These are phyloP conservation scores for Vitis rupestris DNA, from an alignment of 164 flowering plant genomes.

Conservation along the genomic window DNA sequence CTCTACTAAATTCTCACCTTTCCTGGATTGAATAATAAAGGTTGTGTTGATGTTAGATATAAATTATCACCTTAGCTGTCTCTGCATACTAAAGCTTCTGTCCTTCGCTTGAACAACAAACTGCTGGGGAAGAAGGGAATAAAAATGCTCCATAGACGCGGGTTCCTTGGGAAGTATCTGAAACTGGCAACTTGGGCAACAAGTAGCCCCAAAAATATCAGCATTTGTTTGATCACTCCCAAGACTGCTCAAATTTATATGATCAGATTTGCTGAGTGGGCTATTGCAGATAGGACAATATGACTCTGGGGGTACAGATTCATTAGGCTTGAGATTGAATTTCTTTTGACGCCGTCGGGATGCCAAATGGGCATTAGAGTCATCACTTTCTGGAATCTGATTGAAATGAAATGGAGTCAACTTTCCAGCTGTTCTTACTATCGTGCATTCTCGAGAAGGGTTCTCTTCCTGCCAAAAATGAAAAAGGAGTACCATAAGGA, in stretches of 20 bases:
- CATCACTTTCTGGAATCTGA: conserved; percentile 51
- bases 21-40: too few species aligned
- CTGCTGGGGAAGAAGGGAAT: conserved; percentile 56
- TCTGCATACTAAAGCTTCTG: conserved; percentile 20
- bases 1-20: not conserved
- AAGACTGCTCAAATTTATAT: conserved; percentile 20
- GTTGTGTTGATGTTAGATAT: not conserved
- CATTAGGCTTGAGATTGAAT: conserved; percentile 43
- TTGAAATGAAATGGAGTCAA: conserved; percentile 86
- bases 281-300: conserved; percentile 74
- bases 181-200: conserved; percentile 86
- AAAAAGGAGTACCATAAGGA: too few species aligned
- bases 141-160: conserved; percentile 52
- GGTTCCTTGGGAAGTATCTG: conserved; percentile 81
- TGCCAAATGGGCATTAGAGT: conserved; percentile 37
- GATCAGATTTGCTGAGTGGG: conserved; percentile 53
- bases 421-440: conserved; percentile 93
- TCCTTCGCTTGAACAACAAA: conserved; percentile 38
- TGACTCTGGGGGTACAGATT: conserved; percentile 57
- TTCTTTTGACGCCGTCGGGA: conserved; percentile 65
- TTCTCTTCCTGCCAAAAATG: conserved; percentile 72
- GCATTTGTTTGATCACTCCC: conserved; percentile 19
- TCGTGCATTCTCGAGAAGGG: conserved; percentile 87
- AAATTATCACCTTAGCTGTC: conserved; percentile 55
- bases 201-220: conserved; percentile 40